These are phyloP conservation scores for Aspergillus biplanus DNA, from an alignment of 495 filamentous ascomycete species.

Conservation along the genomic window DNA sequence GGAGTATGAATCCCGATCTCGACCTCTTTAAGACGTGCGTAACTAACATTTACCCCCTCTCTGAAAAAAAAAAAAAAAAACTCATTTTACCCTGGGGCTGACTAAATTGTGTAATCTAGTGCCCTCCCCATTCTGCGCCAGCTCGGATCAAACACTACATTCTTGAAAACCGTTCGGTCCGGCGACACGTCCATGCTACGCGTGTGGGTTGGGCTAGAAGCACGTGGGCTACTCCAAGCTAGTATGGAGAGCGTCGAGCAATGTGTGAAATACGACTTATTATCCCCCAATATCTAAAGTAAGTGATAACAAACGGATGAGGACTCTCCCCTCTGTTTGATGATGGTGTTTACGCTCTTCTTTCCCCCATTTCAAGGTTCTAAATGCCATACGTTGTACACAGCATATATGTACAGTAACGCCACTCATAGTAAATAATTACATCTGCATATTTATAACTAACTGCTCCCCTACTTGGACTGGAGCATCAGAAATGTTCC, in stretches of 20 bases:
- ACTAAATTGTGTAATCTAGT: constrained; percentile 41
- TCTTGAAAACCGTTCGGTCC: constrained; percentile 54
- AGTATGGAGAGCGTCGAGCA: constrained; percentile 85
- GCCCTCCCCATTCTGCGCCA: constrained; percentile 90
- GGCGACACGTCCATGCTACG: constrained; percentile 91
- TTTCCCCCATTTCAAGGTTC: no score
- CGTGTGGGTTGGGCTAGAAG: constrained; percentile 91
- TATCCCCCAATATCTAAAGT: constrained; percentile 77
- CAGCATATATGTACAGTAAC: no score
- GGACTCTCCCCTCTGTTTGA: no score
- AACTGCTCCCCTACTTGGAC: no score
- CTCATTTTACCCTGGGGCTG: background rate
- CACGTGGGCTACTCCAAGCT: constrained; percentile 82
- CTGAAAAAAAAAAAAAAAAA: background rate
- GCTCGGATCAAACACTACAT: constrained; percentile 69
- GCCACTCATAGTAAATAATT: no score
- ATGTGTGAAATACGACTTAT: constrained; percentile 81
- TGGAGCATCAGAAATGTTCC: no score
- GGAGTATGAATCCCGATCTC: constrained; percentile 80
- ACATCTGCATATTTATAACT: no score
- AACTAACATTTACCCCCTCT: background rate
- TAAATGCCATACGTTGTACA: no score
- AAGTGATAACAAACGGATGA: no score
- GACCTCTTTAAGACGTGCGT: constrained; percentile 83
- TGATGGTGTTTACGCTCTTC: no score